Percentiles rank a stretch among this genome's conserved stretches.
Conservation (phyloP, 176 grass and related monocot species). For the Canna indica region DNA sequence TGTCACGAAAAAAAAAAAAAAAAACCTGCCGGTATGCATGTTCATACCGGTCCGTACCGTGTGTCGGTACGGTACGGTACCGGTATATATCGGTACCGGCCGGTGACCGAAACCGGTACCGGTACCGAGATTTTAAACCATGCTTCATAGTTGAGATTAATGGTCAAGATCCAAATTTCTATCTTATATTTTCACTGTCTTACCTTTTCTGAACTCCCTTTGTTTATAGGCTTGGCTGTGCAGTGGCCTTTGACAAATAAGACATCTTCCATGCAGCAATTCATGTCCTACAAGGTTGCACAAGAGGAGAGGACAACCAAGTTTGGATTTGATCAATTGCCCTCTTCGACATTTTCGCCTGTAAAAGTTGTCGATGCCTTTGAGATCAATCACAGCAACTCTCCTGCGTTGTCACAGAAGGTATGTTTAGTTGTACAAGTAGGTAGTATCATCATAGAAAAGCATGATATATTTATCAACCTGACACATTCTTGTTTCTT, state of each 20-base stretch:
- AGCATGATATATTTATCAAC: neutral
- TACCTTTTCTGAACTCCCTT: neutral
- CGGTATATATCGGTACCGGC: no score
- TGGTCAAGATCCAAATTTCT: neutral
- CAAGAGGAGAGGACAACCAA: conserved; percentile 1
- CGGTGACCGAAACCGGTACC: no score
- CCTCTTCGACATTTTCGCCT: neutral
- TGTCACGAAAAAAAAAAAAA: no score
- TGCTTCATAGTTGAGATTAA: neutral
- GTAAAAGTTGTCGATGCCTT: neutral
- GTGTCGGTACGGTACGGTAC: no score
- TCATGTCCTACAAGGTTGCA: neutral
- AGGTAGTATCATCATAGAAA: neutral
- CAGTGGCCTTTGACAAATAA: neutral
- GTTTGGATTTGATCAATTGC: neutral
- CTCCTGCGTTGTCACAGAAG: neutral
- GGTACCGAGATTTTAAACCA: no score
- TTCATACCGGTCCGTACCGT: no score
- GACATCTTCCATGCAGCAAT: neutral
- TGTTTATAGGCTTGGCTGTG: neutral
- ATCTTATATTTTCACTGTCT: neutral
- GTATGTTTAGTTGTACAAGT: neutral
- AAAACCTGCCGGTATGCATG: no score
- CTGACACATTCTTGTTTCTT: neutral
- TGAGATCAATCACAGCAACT: neutral